These are phyloP conservation scores for Silene vulgaris DNA, from an alignment of 179 eudicot species.

Conservation along the genomic window DNA sequence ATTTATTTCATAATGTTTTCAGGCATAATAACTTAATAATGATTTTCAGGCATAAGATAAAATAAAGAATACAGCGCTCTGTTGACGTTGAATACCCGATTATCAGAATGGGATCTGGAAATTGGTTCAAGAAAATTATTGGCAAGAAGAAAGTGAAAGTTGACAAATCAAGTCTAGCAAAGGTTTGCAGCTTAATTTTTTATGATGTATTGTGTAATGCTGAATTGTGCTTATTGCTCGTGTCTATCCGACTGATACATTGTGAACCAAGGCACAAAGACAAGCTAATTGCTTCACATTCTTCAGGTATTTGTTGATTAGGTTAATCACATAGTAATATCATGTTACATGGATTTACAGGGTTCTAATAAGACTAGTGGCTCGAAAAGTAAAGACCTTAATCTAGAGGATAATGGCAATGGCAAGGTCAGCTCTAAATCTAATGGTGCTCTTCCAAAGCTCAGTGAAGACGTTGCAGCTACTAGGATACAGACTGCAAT, in stretches of 20 bases:
- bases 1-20: too few species aligned
- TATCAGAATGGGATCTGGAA: conserved; percentile 41
- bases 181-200: conserved; percentile 29
- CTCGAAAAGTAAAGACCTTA: conserved; percentile 25
- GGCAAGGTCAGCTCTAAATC: conserved; percentile 26
- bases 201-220: background rate
- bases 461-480: conserved; percentile 65
- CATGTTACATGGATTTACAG: conserved; percentile 29
- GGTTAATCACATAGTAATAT: conserved; percentile 3
- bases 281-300: background rate
- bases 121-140: conserved; percentile 43
- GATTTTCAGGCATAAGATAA: conserved; percentile 22
- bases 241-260: too few species aligned
- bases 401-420: conserved; percentile 29
- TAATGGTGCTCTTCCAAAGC: conserved; percentile 21
- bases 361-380: conserved; percentile 39
- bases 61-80: conserved; percentile 13
- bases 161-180: conserved; percentile 29
- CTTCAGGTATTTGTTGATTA: background rate
- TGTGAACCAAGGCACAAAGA: too few species aligned
- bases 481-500: conserved; percentile 72
- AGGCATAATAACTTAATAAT: too few species aligned
- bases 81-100: background rate
- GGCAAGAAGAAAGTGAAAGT: conserved; percentile 39
- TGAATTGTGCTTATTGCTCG: background rate